Evolutionary conservation across 805 yeast species (phyloP), one percentile per base, ranked within the genome.

Genomic region (Saturnispora sekii): DNA sequence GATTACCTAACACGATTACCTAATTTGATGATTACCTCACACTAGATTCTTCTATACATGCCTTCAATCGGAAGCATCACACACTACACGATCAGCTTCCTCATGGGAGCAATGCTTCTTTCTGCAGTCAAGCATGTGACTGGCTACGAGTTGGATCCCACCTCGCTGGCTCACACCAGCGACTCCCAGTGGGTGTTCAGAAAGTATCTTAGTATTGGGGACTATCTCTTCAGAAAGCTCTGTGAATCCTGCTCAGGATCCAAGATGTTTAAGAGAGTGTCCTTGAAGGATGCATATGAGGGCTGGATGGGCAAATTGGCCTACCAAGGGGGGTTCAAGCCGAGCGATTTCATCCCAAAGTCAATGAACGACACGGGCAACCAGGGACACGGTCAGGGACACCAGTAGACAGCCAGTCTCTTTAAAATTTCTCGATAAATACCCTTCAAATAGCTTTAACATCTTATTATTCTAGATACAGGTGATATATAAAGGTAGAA

Each of bases 121-220:
- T 96, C 97, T 0, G 95, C 95, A 3, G 73, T 89, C 43, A 82
- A 86, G 59, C 74, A 87, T 50, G 79, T 84, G 50, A 84, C 96
- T 0, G 97, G 97, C 0, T 68, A 80, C 64, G 61, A 49, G 34
- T 39, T 60, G 12, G 38, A 52, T n/a, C 53, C 57, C 10, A 47
- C 47, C n/a, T 35, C 45, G 43, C 53, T 48, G 60, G 79, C 61
- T 69, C 76, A 58, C 15, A 71, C 80, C 34, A 55, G 58, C 17
- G 77, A 72, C 47, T 62, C 72, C 15, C 51, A 63, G 45, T 41
- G 49, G 55, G 60, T 48, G 63, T 63, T 81, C 36, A 67, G 69
- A 16, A 70, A 70, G 45, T 79, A 77, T 50, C 64, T 82, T 29
- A 58, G 66, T 3, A 66, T 79, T 56, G 90, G 90, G 1, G 89